Base-by-base conservation (phyloP, 2,329 filamentous ascomycete genomes). In the Colletotrichum lini region DNA sequence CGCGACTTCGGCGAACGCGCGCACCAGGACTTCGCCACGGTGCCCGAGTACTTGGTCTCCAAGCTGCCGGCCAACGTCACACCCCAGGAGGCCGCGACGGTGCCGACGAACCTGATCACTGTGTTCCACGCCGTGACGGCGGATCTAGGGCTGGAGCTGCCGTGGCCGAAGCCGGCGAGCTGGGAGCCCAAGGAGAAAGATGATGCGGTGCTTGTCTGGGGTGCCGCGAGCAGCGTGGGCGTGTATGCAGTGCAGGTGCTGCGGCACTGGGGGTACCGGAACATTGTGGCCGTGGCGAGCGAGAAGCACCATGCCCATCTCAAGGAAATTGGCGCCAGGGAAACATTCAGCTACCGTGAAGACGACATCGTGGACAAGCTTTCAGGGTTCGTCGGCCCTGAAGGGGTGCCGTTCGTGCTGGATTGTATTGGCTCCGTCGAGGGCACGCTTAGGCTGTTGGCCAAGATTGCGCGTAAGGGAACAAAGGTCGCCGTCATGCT, bases 61-160 rank as follows among this genome's bases (percentile, higher is more conserved):
- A 84, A 82, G 74, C 68, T 89, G 26, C 85, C 86, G 1, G 67
- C 77, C 8, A 80, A 79, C 42, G 76, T 86, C 35, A 80, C 80
- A 0, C 75, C 84, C 30, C 76, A 83, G 58, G 82, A 85, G 72
- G 88, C 87, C 2, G 86, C 84, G 10, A 89, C 88, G 0, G 77
- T 91, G 7, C 85, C 88, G 0, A 86, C 87, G 60, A 91, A 90
- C 73, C 78, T 90, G 35, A 85, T 91, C 44, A 91, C 89, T 0
- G 87, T 87, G 9, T 88, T 91, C 77, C 88, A 92, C 75, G 81
- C 87, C 8, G 76, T 87, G 6, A 81, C 78, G 3, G 72, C 70
- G 1, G 88, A 91, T 71, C 79, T 92, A 16, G 81, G 78, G 0
- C 77, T 92, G 18, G 82, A 84, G 50, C 81, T 89, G 1, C 88